A percentile compares a stretch with the other conserved stretches of the same genome.
Evolutionary conservation across 1,139 yeast genomes (phyloP).

Genomic region (Zygotorulaspora mrakii): DNA sequence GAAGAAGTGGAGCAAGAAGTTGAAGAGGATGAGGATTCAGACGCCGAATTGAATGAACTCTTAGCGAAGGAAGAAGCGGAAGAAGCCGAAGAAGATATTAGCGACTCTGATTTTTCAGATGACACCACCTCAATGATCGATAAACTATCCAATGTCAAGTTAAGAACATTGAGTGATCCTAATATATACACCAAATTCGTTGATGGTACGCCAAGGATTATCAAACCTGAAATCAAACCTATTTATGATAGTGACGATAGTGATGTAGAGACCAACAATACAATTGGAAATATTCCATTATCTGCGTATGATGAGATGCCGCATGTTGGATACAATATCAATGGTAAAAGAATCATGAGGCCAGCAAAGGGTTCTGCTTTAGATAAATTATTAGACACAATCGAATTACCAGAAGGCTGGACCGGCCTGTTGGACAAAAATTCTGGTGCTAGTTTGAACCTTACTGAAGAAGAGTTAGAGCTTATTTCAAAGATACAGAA

Average conservation of each 20-base stretch:
- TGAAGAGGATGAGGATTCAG: constrained; percentile 50
- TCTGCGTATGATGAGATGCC: constrained; percentile 97
- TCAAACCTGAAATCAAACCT: constrained; percentile 89
- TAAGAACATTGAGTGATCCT: constrained; percentile 47
- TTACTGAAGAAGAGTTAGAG: constrained; percentile 86
- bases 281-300: constrained; percentile 89
- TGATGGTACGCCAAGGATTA: constrained; percentile 72
- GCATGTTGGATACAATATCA: constrained; percentile 93
- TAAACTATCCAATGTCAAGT: constrained; percentile 49
- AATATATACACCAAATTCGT: constrained; percentile 55
- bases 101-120: constrained; percentile 33
- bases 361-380: constrained; percentile 97
- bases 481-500: constrained; percentile 80
- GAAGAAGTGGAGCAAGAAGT: constrained; percentile 17
- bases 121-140: constrained; percentile 52
- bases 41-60: constrained; percentile 57
- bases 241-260: constrained; percentile 91
- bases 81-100: constrained; percentile 36
- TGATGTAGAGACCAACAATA: constrained; percentile 77
- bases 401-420: constrained; percentile 97
- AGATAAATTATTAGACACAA: constrained; percentile 80
- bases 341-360: constrained; percentile 97
- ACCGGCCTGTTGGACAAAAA: constrained; percentile 90
- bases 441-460: constrained; percentile 83
- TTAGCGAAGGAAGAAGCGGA: constrained; percentile 49